These are phyloP conservation scores for Blastobotrys mokoenaii DNA, from an alignment of 805 yeast species.

Conservation along the genomic window DNA sequence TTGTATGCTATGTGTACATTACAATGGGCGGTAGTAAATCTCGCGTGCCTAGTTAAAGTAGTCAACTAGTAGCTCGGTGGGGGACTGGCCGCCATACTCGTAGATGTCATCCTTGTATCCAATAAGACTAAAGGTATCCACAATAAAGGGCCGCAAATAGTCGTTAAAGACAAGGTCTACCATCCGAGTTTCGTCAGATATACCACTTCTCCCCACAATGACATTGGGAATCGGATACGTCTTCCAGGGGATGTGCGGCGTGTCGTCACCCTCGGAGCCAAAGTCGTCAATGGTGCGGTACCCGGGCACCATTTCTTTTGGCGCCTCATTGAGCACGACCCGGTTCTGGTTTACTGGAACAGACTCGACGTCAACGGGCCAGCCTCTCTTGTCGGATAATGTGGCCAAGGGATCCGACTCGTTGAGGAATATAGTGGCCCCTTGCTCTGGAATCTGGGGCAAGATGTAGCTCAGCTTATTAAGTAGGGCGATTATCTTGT, in stretches of 20 bases:
- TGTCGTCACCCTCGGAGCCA: constrained; percentile 82
- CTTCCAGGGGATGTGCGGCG: constrained; percentile 52
- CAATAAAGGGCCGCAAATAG: constrained; percentile 51
- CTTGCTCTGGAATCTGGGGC: neutral
- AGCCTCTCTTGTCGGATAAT: too few species aligned
- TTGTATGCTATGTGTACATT: too few species aligned
- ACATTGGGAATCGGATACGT: constrained; percentile 71
- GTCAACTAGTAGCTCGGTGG: constrained; percentile 25
- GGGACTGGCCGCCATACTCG: constrained; percentile 22
- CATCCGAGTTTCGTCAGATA: constrained; percentile 22
- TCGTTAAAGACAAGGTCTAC: constrained; percentile 75
- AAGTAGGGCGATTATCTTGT: constrained; percentile 42
- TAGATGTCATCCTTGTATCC: constrained; percentile 13
- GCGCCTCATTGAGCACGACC: constrained; percentile 15
- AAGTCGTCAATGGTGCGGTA: constrained; percentile 76
- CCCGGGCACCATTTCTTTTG: constrained; percentile 40
- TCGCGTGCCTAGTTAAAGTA: constrained; percentile 18
- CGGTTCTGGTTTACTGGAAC: constrained; percentile 17
- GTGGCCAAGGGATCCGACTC: too few species aligned
- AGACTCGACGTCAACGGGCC: constrained; percentile 2
- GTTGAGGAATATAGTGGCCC: too few species aligned
- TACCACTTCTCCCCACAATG: constrained; percentile 41
- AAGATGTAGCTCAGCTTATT: constrained; percentile 47
- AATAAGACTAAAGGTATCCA: constrained; percentile 36
- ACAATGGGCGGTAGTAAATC: too few species aligned